Conservation (phyloP, 306 rosid species). For the Heteromeles arbutifolia region DNA sequence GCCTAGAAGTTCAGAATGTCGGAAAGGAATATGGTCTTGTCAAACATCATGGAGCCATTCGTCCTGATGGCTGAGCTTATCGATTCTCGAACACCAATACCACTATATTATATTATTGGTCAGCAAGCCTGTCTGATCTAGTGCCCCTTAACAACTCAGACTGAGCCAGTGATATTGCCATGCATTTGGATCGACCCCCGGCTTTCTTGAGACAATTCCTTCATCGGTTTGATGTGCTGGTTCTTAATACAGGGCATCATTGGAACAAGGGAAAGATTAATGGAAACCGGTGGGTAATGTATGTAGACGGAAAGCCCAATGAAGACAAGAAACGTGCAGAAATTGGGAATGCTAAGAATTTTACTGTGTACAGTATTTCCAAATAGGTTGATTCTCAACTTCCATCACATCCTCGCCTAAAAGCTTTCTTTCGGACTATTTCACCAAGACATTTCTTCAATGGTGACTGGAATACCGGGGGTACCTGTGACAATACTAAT, state of each 20-base stretch:
- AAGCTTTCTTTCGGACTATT: conserved; percentile 77
- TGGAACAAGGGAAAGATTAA: conserved; percentile 85
- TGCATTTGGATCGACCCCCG: conserved; percentile 92
- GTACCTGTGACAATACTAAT: conserved; percentile 62
- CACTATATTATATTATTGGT: conserved; percentile 88
- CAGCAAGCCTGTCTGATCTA: conserved; percentile 80
- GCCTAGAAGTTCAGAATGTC: conserved; percentile 58
- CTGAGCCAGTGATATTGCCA: conserved; percentile 47
- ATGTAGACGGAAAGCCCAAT: conserved; percentile 57
- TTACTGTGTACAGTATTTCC: conserved; percentile 53
- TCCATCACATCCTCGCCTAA: conserved; percentile 52
- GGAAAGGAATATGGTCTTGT: conserved; percentile 72
- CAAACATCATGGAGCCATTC: conserved; percentile 71
- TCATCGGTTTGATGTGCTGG: conserved; percentile 58
- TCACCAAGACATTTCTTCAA: conserved; percentile 80
- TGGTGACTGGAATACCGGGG: conserved; percentile 95
- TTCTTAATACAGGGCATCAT: conserved; percentile 93
- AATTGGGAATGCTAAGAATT: conserved; percentile 62
- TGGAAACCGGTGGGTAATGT: conserved; percentile 79
- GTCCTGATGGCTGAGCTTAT: conserved; percentile 96
- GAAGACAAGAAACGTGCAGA: conserved; percentile 45
- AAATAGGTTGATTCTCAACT: conserved; percentile 79
- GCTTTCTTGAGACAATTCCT: conserved; percentile 69
- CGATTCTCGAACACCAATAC: conserved; percentile 71
- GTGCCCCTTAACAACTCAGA: conserved; percentile 51